A percentile compares a stretch with the other conserved stretches of the same genome.
Conservation (phyloP, 257 asterid genomes). For the Solanum peruvianum region DNA sequence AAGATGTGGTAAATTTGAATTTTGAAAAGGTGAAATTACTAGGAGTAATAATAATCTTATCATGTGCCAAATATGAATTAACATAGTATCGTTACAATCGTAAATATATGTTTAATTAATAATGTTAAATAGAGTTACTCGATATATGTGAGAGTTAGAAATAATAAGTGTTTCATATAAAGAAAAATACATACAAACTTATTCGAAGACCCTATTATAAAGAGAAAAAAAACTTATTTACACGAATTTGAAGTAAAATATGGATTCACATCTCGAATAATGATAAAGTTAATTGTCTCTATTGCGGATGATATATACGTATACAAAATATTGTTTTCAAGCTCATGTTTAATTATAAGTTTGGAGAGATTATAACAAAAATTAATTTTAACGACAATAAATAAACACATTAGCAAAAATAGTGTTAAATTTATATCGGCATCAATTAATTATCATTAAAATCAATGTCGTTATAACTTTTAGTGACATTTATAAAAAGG, state of each 20-base stretch:
- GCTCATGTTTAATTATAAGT: not conserved
- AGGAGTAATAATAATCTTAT: not conserved
- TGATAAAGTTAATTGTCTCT: too few species aligned
- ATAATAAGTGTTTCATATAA: not conserved
- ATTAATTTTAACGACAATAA: too few species aligned
- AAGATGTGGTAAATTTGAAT: not conserved
- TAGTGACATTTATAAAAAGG: too few species aligned
- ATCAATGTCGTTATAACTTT: too few species aligned
- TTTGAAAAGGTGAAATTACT: not conserved
- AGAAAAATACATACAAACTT: not conserved
- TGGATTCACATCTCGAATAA: too few species aligned
- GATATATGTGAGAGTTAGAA: not conserved
- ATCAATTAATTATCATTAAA: too few species aligned
- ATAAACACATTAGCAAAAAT: too few species aligned
- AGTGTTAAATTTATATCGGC: too few species aligned
- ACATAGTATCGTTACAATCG: not conserved
- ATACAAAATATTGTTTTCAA: too few species aligned
- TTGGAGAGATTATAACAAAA: too few species aligned
- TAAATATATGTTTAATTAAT: not conserved
- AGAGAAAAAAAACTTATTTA: not conserved
- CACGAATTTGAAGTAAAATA: not conserved
- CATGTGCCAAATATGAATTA: not conserved
- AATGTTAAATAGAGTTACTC: accelerated
- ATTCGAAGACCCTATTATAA: not conserved
- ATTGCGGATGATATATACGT: too few species aligned